These are phyloP conservation scores for Aspergillus conjunctus DNA, from an alignment of 495 filamentous ascomycete species.

Conservation along the genomic window DNA sequence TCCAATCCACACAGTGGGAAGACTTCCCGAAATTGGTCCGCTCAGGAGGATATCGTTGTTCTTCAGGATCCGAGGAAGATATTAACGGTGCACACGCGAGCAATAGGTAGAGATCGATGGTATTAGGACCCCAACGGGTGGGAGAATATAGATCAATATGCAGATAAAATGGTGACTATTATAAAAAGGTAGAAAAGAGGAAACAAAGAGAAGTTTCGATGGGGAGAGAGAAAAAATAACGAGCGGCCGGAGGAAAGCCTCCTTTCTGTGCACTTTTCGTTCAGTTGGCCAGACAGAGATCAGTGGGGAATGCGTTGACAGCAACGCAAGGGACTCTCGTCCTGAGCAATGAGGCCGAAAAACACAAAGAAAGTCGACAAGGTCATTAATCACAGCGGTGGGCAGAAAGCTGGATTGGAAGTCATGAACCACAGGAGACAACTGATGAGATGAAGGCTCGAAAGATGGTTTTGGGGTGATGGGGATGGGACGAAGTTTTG, in stretches of 20 bases:
- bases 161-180: conserved; percentile 1
- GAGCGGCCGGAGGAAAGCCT: conserved; percentile 55
- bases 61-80: conserved; percentile 7
- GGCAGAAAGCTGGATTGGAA: conserved; percentile 25
- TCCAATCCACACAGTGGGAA: conserved; percentile 29
- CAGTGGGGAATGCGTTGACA: conserved; percentile 32
- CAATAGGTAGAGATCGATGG: conserved; percentile 3
- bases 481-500: conserved; percentile 41
- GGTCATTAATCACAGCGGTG: conserved; percentile 33
- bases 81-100: conserved; percentile 20
- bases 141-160: conserved; percentile 5
- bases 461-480: conserved; percentile 37
- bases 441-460: conserved; percentile 29
- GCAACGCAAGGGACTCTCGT: conserved; percentile 36
- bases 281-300: conserved; percentile 34
- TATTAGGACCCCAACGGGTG: conserved; percentile 1
- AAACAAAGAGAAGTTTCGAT: conserved; percentile 16
- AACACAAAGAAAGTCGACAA: conserved; percentile 20
- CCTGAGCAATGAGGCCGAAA: conserved; percentile 32
- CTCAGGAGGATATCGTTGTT: conserved; percentile 4
- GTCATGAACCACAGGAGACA: conserved; percentile 26
- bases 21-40: conserved; percentile 18
- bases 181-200: conserved; percentile 2
- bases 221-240: conserved; percentile 36
- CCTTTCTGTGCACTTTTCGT: conserved; percentile 44